Evolutionary conservation across 805 yeast genomes (phyloP).

Genomic region (Wickerhamomyces queroliae): DNA sequence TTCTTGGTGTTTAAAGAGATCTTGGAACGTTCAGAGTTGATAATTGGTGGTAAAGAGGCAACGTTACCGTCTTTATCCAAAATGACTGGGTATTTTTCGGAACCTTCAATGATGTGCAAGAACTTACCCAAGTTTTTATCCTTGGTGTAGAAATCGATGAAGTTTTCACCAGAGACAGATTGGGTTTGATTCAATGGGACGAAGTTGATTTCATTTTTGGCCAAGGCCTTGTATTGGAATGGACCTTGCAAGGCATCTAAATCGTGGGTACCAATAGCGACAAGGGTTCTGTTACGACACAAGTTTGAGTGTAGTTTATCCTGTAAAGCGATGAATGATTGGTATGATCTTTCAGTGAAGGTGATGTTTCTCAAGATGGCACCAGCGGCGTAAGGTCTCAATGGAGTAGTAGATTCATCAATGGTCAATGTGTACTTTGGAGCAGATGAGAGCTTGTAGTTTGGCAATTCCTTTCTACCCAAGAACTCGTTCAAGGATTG

Average conservation of each 20-base stretch:
- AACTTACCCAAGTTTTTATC: conserved; percentile 89
- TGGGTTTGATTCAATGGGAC: conserved; percentile 69
- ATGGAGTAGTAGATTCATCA: conserved; percentile 61
- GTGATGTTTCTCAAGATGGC: conserved; percentile 84
- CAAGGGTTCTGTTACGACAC: conserved; percentile 95
- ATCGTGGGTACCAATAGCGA: conserved; percentile 98
- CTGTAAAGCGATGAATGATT: conserved; percentile 91
- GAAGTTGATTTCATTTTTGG: conserved; percentile 72
- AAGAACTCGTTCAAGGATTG: conserved; percentile 89
- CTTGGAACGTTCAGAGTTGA: conserved; percentile 88
- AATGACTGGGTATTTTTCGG: conserved; percentile 88
- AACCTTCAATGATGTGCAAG: conserved; percentile 80
- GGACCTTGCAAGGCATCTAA: conserved; percentile 75
- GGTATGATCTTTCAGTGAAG: conserved; percentile 81
- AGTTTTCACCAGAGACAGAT: conserved; percentile 64
- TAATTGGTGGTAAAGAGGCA: conserved; percentile 94
- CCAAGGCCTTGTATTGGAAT: conserved; percentile 80
- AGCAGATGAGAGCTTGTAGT: conserved; percentile 52
- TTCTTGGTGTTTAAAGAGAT: conserved; percentile 79
- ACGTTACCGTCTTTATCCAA: conserved; percentile 71
- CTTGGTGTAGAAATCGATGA: conserved; percentile 85
- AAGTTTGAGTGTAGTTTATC: conserved; percentile 93
- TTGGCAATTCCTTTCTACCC: conserved; percentile 62
- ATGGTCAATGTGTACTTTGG: conserved; percentile 65
- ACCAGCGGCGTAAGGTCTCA: conserved; percentile 92